Evolutionary conservation across 2,329 filamentous ascomycete species (phyloP).

Genomic region (Phaeosphaeria sp.): DNA sequence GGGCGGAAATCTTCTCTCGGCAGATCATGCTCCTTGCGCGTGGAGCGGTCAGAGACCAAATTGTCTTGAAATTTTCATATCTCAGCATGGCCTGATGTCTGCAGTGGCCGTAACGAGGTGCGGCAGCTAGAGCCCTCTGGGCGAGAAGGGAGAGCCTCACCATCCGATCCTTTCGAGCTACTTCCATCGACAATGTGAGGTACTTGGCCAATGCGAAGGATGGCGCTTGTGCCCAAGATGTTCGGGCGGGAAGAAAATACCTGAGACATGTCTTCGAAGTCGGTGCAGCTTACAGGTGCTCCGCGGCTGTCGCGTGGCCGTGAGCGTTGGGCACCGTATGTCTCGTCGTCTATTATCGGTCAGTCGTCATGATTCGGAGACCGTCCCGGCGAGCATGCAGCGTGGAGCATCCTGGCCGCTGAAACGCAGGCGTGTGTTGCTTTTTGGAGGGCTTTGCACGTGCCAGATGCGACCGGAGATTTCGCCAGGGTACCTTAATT

Average conservation of each 20-base stretch:
- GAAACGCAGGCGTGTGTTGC: slow-evolving; percentile 22
- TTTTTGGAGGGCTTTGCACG: slow-evolving; percentile 17
- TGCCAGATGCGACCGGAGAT: slow-evolving; percentile 21
- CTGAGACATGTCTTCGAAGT: not conserved
- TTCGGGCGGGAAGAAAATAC: slow-evolving; percentile 3
- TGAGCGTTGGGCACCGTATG: not conserved
- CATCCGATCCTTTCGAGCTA: not conserved
- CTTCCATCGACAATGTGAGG: slow-evolving; percentile 4
- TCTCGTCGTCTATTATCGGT: slow-evolving; percentile 2
- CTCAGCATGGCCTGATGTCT: slow-evolving; percentile 22
- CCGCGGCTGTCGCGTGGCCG: slow-evolving; percentile 1
- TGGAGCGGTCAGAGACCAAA: slow-evolving; percentile 11
- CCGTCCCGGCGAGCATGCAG: slow-evolving; percentile 5
- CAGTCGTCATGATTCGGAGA: slow-evolving; percentile 7
- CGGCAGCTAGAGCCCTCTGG: slow-evolving; percentile 17
- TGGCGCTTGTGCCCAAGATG: slow-evolving; percentile 3
- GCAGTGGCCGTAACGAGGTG: slow-evolving; percentile 23
- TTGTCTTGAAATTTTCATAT: not conserved
- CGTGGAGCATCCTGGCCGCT: slow-evolving; percentile 11
- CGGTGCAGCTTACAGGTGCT: not conserved
- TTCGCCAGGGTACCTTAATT: slow-evolving; percentile 11
- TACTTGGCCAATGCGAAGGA: slow-evolving; percentile 15
- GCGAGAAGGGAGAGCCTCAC: not conserved
- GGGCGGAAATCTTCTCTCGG: not conserved
- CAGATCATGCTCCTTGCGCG: slow-evolving; percentile 8